Conservation (phyloP, 2,329 filamentous ascomycete genomes). For the Diplodia intermedia region DNA sequence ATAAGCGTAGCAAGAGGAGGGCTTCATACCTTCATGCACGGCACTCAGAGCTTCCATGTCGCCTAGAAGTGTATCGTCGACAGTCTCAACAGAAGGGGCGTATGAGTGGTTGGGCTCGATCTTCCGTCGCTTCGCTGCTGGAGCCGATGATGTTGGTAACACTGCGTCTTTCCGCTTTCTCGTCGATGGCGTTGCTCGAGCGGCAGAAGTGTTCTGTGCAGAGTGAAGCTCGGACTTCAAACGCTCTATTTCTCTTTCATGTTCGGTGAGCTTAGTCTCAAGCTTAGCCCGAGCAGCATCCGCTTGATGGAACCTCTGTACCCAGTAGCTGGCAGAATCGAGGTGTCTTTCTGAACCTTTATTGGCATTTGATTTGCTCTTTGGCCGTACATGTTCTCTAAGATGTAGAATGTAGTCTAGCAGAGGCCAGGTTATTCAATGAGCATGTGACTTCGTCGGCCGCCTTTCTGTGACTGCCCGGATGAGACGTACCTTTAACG, state of each 20-base stretch:
- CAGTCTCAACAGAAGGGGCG: background rate
- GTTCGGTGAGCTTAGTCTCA: conserved; percentile 38
- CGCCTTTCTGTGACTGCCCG: too few species aligned
- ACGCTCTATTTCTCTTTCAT: conserved; percentile 42
- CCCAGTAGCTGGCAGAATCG: conserved; percentile 52
- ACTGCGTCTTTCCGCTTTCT: background rate
- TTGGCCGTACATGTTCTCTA: conserved; percentile 44
- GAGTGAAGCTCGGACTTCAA: conserved; percentile 37
- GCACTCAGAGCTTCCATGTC: background rate
- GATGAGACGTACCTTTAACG: conserved; percentile 41
- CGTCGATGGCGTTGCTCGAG: background rate
- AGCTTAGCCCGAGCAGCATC: conserved; percentile 41
- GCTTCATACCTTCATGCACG: background rate
- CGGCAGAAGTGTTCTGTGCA: conserved; percentile 3
- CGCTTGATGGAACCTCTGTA: conserved; percentile 38
- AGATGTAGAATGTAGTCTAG: conserved; percentile 46
- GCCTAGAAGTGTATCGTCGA: background rate
- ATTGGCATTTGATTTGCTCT: conserved; percentile 35
- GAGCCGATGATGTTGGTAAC: background rate
- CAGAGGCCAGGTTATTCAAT: background rate
- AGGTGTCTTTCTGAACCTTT: conserved; percentile 44
- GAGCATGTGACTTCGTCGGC: background rate
- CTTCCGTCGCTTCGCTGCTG: background rate
- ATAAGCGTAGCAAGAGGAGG: background rate
- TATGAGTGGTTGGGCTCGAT: background rate